These are phyloP conservation scores for Lenzites betulinus DNA, from an alignment of 768 basidiomycete species.

Conservation along the genomic window DNA sequence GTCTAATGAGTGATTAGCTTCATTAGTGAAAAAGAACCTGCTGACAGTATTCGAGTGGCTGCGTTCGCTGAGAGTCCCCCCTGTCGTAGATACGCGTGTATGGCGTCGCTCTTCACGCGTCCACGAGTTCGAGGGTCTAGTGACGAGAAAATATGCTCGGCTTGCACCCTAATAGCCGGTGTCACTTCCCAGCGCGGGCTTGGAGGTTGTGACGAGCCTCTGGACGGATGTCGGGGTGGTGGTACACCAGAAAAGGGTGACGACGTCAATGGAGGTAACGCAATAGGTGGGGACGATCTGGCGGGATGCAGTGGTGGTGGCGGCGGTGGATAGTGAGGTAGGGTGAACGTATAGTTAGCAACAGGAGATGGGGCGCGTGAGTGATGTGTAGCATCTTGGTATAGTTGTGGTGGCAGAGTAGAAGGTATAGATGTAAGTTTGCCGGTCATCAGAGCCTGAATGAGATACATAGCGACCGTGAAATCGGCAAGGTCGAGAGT, in stretches of 20 bases:
- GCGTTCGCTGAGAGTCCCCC: conserved; percentile 15
- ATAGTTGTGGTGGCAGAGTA: conserved; percentile 46
- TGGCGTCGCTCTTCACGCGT: conserved; percentile 10
- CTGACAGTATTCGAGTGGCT: conserved; percentile 23
- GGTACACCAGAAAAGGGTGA: background rate
- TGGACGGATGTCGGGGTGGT: conserved; percentile 12
- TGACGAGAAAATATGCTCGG: conserved; percentile 19
- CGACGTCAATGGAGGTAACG: background rate
- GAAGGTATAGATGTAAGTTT: conserved; percentile 39
- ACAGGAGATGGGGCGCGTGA: background rate
- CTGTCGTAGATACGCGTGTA: conserved; percentile 16
- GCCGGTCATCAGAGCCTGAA: conserved; percentile 55
- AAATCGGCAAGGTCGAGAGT: conserved; percentile 68
- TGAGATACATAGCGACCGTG: conserved; percentile 69
- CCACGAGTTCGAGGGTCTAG: conserved; percentile 20
- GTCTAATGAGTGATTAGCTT: no score
- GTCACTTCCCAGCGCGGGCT: conserved; percentile 17
- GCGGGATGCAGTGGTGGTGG: conserved; percentile 12
- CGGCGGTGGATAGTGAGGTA: background rate
- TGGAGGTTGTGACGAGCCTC: background rate
- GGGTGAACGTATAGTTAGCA: background rate
- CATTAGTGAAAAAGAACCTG: background rate
- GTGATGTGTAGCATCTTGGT: conserved; percentile 39
- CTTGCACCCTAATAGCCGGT: conserved; percentile 10
- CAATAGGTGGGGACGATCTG: background rate